phyloP scores from a whole-genome alignment of 306 rosid species.

The Vigna trinervia region DNA sequence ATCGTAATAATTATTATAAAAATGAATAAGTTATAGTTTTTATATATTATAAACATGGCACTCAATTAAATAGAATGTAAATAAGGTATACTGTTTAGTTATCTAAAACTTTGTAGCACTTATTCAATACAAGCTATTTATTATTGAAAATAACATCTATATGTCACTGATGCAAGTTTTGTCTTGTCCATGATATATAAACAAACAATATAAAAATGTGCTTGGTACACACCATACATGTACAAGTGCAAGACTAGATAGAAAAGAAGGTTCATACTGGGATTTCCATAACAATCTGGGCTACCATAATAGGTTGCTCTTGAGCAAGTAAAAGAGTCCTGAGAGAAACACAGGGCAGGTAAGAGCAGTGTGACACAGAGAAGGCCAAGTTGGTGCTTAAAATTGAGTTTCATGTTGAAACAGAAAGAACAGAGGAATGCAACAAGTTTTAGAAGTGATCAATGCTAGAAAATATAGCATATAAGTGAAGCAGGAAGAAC shows the following conservation, averaged over 20 bases:
- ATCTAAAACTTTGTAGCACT: background rate
- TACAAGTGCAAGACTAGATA: background rate
- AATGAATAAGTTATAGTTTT: background rate
- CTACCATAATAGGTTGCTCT: slow-evolving; percentile 94
- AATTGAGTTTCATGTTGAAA: slow-evolving; percentile 50
- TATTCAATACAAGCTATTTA: background rate
- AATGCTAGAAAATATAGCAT: slow-evolving; percentile 30
- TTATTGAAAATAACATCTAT: background rate
- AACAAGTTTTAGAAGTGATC: background rate
- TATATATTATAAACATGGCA: background rate
- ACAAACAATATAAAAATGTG: background rate
- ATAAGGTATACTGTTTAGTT: background rate
- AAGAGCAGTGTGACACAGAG: slow-evolving; percentile 60
- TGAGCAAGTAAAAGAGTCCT: slow-evolving; percentile 61
- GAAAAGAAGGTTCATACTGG: slow-evolving; percentile 55
- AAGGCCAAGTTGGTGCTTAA: slow-evolving; percentile 46
- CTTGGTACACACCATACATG: background rate
- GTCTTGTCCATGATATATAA: background rate
- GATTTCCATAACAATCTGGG: slow-evolving; percentile 82
- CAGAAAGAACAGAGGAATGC: slow-evolving; percentile 28
- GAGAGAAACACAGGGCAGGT: slow-evolving; percentile 63
- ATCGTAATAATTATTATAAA: background rate
- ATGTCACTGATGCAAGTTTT: background rate
- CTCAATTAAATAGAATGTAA: background rate
- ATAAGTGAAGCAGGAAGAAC: slow-evolving; percentile 19